Evolutionary conservation across 768 basidiomycete genomes (phyloP).

Genomic region (Lentinula guzmanii): DNA sequence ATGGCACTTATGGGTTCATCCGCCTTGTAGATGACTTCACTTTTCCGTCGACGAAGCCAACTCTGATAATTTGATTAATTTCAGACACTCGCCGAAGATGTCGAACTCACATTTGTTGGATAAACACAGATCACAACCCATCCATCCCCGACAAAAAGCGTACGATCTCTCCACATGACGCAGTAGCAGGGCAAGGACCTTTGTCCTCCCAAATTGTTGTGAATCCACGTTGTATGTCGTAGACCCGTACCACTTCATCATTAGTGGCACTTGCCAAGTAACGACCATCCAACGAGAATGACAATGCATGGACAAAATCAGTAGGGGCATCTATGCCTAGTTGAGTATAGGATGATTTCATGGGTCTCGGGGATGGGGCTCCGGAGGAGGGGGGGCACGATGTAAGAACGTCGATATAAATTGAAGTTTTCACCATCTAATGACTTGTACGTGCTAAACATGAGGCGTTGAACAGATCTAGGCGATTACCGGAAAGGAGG

Average conservation of each 20-base stretch:
- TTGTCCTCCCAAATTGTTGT: not conserved
- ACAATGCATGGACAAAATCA: not conserved
- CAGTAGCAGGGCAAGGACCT: not conserved
- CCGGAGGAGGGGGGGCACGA: no score
- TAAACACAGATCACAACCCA: not conserved
- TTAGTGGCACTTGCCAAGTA: not conserved
- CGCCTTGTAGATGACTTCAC: no score
- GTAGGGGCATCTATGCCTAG: not conserved
- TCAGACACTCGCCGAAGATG: no score
- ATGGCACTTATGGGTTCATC: no score
- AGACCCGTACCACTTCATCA: not conserved
- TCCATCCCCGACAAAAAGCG: not conserved
- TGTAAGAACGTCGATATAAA: not conserved
- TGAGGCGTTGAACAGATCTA: no score
- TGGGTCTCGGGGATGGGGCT: not conserved
- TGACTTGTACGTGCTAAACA: no score
- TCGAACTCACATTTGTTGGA: no score
- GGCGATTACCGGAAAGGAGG: no score
- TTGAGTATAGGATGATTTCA: not conserved
- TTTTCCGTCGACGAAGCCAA: no score
- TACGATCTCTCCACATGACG: not conserved
- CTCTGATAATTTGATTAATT: no score
- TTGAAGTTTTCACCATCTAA: not conserved
- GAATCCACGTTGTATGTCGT: not conserved
- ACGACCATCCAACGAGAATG: not conserved